Evolutionary conservation across 768 basidiomycete species (phyloP), one percentile per base, ranked within the genome.

Genomic region (Cystobasidium ongulense): DNA sequence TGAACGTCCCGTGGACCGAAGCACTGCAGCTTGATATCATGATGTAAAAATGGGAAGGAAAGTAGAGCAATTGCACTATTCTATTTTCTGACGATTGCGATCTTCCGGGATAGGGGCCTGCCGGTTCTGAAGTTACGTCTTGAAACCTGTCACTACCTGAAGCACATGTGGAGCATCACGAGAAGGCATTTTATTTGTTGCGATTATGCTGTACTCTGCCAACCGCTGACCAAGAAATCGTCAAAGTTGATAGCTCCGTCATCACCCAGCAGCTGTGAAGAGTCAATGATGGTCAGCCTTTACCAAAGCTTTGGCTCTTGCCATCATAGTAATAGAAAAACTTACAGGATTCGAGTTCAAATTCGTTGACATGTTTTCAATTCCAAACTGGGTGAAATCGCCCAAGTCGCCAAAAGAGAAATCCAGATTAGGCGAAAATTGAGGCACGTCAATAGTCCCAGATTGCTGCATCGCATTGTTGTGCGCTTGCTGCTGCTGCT

Each of bases 191-290:
- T n/a, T n/a, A n/a, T 50, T 21, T 11, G 46, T 17, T 7, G n/a
- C 3, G 5, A 17, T 50, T 21, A 50, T 8, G 46, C 15, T 50
- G 46, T 50, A n/a, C 46, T 50, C 46, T 50, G 46, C 46, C 46
- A 50, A 4, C 46, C 46, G 39, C 38, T 43, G 11, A 43, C 41
- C 31, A 64, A 41, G 38, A 38, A 64, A 15, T 64, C 63, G 35
- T 64, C 63, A 43, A 64, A 64, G 33, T 64, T 64, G 63, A 64
- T 64, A 43, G 10, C 35, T 7, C 35, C 41, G 15, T 29, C 39
- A 64, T 64, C 63, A 15, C 31, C 63, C 7, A 64, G 41, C 35
- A 63, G 4, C 62, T 63, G 62, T 5, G 36, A 38, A 10, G 8
- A 35, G 11, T 8, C 39, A 41, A 41, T n/a, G n/a, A 41, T 41